Base-by-base conservation (phyloP, 768 basidiomycete genomes). In the Suillus ampliporus region DNA sequence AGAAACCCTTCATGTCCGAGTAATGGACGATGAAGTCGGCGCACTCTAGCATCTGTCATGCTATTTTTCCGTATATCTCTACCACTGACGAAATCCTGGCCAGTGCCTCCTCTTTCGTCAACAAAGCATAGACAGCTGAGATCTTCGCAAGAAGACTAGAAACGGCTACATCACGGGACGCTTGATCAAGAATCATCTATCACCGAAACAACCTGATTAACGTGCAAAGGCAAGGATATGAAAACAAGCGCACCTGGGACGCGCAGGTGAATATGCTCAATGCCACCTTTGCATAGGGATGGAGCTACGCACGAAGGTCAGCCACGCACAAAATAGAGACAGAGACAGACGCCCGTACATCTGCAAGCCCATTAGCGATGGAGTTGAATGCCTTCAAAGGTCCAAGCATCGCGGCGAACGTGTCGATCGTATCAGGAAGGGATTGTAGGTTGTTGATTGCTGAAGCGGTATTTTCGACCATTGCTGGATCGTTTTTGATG, bases 1-100 rank as follows among this genome's bases (percentile, higher is more conserved):
- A 54, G 31, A 68, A 67, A 13, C 58, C 69, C 53, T 68, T 71
- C 21, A 60, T 70, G 52, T 61, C 67, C 19, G 71, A 64, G 61
- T 75, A 75, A 35, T 69, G 69, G 9, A 57, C 58, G 44, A 74
- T 72, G 37, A 75, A 75, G 60, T 72, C 69, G 1, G 66, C 68
- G 28, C 71, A 73, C 47, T 75, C 74, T 13, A 64, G 63, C 0
- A 67, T 70, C 57, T 72, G 68, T 19, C 63, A 56, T 1, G 64
- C 48, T 23, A 64, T 50, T 23, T 51, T 28, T 11, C n/a, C 28
- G 19, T 41, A 48, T 38, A 48, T n/a, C 6, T 19, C 48, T 31
- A 35, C 35, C 53, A 47, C 47, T 5, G 46, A 37, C 4, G 14
- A 1, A 13, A 63, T 31, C 6, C 44, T 53, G 21, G 40, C 9